These are phyloP conservation scores for Saturnispora kantuleensis DNA, from an alignment of 805 yeast genomes.

Conservation along the genomic window DNA sequence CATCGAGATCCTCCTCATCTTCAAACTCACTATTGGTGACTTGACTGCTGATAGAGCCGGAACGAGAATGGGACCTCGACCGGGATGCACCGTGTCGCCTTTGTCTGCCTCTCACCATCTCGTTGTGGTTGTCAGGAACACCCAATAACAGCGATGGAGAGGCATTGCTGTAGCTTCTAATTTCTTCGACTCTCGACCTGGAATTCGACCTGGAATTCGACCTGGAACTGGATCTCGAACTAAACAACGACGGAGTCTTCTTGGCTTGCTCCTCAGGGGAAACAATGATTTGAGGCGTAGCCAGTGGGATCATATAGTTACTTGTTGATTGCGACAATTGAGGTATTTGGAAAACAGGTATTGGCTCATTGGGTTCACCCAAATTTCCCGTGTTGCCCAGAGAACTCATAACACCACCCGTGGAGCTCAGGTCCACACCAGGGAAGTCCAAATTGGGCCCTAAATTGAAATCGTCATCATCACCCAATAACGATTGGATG, in stretches of 20 bases:
- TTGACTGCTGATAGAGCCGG: neutral
- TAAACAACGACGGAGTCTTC: slow-evolving; percentile 3
- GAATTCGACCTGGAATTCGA: neutral
- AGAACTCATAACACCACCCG: too few relatives aligned
- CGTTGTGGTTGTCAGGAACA: slow-evolving; percentile 3
- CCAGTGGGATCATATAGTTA: neutral
- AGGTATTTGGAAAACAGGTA: slow-evolving; percentile 1
- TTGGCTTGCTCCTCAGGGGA: slow-evolving; percentile 6
- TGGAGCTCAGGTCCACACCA: neutral
- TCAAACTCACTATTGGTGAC: slow-evolving; percentile 1
- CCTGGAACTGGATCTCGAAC: neutral
- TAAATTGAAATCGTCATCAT: neutral
- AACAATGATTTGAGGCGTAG: slow-evolving; percentile 3
- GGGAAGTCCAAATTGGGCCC: neutral
- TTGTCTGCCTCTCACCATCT: slow-evolving; percentile 9
- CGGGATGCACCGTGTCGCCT: slow-evolving; percentile 1
- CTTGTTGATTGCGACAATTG: slow-evolving; percentile 1
- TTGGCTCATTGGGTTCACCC: too few relatives aligned
- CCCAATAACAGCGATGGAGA: neutral
- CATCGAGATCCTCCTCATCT: slow-evolving; percentile 28
- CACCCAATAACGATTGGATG: slow-evolving; percentile 2
- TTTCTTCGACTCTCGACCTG: neutral
- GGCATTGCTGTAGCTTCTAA: neutral
- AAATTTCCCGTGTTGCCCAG: too few relatives aligned
- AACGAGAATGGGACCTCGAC: neutral